These are phyloP conservation scores for Paecilomyces fulvus DNA, from an alignment of 2,329 filamentous ascomycete genomes.

Conservation along the genomic window DNA sequence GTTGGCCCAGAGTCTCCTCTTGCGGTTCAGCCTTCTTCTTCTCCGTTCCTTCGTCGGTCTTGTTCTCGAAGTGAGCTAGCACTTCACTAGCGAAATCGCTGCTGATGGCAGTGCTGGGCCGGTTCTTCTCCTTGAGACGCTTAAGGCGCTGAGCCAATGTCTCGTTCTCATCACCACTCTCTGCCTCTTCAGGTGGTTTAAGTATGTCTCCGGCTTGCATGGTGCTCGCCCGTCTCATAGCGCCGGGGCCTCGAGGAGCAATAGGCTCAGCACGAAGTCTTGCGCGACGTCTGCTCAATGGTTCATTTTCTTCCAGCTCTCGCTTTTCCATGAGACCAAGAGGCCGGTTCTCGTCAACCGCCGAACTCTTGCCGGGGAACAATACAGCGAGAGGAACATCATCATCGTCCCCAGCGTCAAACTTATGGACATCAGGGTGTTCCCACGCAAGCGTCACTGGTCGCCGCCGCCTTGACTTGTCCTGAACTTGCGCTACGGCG, in stretches of 20 bases:
- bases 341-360: conserved; percentile 28
- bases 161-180: conserved; percentile 32
- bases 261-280: conserved; percentile 58
- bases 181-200: conserved; percentile 16
- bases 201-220: conserved; percentile 24
- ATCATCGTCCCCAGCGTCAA: conserved; percentile 57
- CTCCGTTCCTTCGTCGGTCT: conserved; percentile 16
- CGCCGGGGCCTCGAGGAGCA: conserved; percentile 15
- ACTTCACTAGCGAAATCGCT: conserved; percentile 38
- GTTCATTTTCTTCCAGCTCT: conserved; percentile 86
- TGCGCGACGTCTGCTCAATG: conserved; percentile 67
- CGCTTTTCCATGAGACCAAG: conserved; percentile 54
- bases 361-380: conserved; percentile 44
- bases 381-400: conserved; percentile 84
- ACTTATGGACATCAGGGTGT: conserved; percentile 34
- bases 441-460: conserved; percentile 90
- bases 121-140: conserved; percentile 30
- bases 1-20: conserved; percentile 40
- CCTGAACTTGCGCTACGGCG: conserved; percentile 77
- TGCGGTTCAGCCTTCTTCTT: conserved; percentile 15
- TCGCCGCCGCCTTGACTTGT: conserved; percentile 58
- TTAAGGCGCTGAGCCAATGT: conserved; percentile 38
- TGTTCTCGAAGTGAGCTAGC: conserved; percentile 31
- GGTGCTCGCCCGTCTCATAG: conserved; percentile 22
- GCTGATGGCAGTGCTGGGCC: conserved; percentile 20